phyloP scores from a whole-genome alignment of 176 grass and related monocot genomes.

The Raddia guianensis region DNA sequence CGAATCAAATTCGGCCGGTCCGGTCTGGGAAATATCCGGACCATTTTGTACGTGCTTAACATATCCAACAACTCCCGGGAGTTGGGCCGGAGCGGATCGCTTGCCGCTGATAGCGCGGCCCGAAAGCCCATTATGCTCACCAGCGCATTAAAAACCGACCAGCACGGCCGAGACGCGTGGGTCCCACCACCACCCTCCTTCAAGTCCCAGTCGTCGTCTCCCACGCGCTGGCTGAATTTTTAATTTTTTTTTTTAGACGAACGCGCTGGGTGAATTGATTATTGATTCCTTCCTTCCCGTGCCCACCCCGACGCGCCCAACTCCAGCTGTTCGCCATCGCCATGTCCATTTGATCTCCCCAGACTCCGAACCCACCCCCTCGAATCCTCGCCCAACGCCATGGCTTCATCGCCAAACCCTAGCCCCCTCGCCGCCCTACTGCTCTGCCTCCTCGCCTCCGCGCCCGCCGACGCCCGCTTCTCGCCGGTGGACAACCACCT shows the following conservation, averaged over 20 bases:
- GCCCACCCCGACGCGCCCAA: neutral
- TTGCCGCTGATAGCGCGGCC: too few species aligned
- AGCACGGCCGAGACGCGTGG: slow-evolving; percentile 26
- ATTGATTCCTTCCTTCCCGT: slow-evolving; percentile 32
- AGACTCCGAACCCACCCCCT: slow-evolving; percentile 1
- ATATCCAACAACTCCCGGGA: too few species aligned
- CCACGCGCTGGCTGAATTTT: neutral
- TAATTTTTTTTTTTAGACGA: too few species aligned
- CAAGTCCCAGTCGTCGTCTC: neutral
- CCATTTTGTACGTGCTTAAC: too few species aligned
- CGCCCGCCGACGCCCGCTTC: slow-evolving; percentile 45
- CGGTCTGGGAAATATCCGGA: too few species aligned
- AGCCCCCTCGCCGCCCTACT: slow-evolving; percentile 35
- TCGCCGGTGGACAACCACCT: slow-evolving; percentile 80
- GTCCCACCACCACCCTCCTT: slow-evolving; percentile 24
- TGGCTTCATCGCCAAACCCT: slow-evolving; percentile 52
- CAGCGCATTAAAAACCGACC: neutral
- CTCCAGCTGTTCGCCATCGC: slow-evolving; percentile 39
- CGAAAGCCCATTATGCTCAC: neutral
- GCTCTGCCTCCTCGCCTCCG: slow-evolving; percentile 38
- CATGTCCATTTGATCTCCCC: slow-evolving; percentile 24
- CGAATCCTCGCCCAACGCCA: slow-evolving; percentile 42
- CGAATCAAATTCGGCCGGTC: too few species aligned
- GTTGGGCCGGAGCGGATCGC: too few species aligned
- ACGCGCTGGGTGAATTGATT: slow-evolving; percentile 41